Percentiles rank a stretch among this genome's conserved stretches.
These are phyloP conservation scores for Metschnikowia anglica DNA, from an alignment of 805 yeast genomes.

Conservation along the genomic window DNA sequence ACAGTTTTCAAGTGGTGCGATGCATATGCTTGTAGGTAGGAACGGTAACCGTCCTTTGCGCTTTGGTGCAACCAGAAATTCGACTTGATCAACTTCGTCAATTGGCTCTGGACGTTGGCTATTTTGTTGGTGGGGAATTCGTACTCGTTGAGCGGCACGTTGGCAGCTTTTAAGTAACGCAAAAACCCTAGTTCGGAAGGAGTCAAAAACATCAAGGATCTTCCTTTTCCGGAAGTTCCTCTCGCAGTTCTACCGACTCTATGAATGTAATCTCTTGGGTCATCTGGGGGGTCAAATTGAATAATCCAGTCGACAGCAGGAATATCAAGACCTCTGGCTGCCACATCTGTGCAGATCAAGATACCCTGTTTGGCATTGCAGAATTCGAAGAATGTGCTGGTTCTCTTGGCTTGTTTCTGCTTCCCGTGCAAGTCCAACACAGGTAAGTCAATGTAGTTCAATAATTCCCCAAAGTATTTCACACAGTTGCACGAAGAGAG, in stretches of 20 bases:
- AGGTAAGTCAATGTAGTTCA: conserved; percentile 95
- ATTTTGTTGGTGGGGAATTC: conserved; percentile 93
- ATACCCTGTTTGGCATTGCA: conserved; percentile 96
- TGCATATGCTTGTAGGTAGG: conserved; percentile 96
- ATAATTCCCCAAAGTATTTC: conserved; percentile 89
- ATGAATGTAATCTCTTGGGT: conserved; percentile 98
- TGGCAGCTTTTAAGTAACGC: conserved; percentile 92
- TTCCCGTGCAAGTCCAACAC: conserved; percentile 96
- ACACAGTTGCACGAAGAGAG: conserved; percentile 96
- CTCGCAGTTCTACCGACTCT: conserved; percentile 99
- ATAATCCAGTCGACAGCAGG: conserved; percentile 99
- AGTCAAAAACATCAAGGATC: conserved; percentile 89
- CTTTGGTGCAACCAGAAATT: conserved; percentile 93
- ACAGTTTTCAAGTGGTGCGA: conserved; percentile 95
- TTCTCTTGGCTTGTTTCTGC: conserved; percentile 97
- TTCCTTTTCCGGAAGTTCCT: conserved; percentile 85
- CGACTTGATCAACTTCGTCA: conserved; percentile 85
- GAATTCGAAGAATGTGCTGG: conserved; percentile 96
- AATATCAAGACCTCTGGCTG: conserved; percentile 98
- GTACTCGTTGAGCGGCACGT: conserved; percentile 95
- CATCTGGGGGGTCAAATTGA: conserved; percentile 99
- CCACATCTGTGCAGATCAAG: conserved; percentile 94
- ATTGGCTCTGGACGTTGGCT: conserved; percentile 93
- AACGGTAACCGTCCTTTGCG: conserved; percentile 96
- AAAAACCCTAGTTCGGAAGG: conserved; percentile 94